phyloP scores from a whole-genome alignment of 805 yeast genomes.

The Myxozyma monticola region DNA sequence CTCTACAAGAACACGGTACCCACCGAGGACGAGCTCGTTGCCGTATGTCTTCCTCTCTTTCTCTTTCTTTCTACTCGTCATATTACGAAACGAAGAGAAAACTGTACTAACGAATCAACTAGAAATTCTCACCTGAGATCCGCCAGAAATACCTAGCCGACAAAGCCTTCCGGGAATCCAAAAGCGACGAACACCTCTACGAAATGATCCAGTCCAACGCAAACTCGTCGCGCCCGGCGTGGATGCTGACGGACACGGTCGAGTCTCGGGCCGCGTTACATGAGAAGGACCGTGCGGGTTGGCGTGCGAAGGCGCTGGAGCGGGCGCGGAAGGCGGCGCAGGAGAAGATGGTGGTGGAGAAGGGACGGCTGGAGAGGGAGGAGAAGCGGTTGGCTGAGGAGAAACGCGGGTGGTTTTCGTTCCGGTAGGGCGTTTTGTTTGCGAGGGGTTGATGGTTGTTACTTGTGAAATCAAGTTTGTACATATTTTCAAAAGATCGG shows the following conservation, averaged over 20 bases:
- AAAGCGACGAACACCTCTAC: conserved; percentile 11
- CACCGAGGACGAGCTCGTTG: conserved; percentile 75
- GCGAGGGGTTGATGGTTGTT: neutral
- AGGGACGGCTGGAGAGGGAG: conserved; percentile 12
- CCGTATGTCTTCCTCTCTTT: conserved; percentile 34
- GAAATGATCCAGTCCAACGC: conserved; percentile 23
- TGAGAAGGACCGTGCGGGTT: conserved; percentile 22
- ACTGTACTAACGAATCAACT: neutral
- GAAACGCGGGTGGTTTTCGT: conserved; percentile 1
- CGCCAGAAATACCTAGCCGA: conserved; percentile 57
- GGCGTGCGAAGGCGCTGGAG: conserved; percentile 14
- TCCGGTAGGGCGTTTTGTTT: no score
- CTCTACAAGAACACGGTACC: conserved; percentile 78
- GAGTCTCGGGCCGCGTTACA: conserved; percentile 19
- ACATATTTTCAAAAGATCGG: no score
- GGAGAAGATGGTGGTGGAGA: conserved; percentile 17
- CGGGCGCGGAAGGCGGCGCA: conserved; percentile 18
- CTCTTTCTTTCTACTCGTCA: neutral
- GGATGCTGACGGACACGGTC: conserved; percentile 26
- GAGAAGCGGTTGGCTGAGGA: conserved; percentile 8
- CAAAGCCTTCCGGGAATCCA: neutral
- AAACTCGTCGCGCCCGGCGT: conserved; percentile 27
- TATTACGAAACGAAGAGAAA: neutral
- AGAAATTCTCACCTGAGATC: conserved; percentile 75
- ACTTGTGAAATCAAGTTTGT: neutral